Conservation (phyloP, 345 rosid genomes). For the Euclidium syriacum region DNA sequence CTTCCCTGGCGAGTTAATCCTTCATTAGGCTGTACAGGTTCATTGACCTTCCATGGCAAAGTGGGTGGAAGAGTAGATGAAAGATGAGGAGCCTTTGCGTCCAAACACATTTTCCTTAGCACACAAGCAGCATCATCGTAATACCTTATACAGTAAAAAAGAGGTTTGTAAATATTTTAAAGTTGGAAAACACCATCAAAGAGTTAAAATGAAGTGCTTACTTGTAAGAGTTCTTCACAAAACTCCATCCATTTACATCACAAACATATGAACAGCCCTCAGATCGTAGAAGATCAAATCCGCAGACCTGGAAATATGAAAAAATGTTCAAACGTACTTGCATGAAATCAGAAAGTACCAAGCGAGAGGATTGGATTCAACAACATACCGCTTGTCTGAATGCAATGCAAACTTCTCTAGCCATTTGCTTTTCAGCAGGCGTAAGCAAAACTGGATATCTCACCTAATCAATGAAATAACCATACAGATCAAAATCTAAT, state of each 20-base stretch:
- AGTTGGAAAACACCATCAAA: neutral
- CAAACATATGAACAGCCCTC: constrained; percentile 98
- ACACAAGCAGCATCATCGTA: constrained; percentile 99
- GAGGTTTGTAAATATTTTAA: constrained; percentile 6
- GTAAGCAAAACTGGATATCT: constrained; percentile 87
- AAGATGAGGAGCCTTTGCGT: constrained; percentile 99
- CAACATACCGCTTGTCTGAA: constrained; percentile 87
- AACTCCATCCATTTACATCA: constrained; percentile 99
- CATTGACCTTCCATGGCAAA: constrained; percentile 93
- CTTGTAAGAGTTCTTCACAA: constrained; percentile 98
- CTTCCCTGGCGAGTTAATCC: constrained; percentile 97
- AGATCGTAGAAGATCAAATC: constrained; percentile 95
- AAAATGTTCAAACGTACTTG: neutral
- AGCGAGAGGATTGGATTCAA: constrained; percentile 7
- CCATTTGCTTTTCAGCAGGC: constrained; percentile 97
- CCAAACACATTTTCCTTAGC: constrained; percentile 92
- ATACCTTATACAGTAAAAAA: constrained; percentile 50
- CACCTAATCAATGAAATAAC: constrained; percentile 47
- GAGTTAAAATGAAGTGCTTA: constrained; percentile 33
- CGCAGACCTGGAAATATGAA: constrained; percentile 75
- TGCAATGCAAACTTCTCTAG: constrained; percentile 93
- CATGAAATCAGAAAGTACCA: neutral
- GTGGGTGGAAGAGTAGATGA: constrained; percentile 85
- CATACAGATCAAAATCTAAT: constrained; percentile 4
- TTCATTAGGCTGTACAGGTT: constrained; percentile 70